These are phyloP conservation scores for Flaveria ramosissima DNA, from an alignment of 129 eudicot genomes.

Conservation along the genomic window DNA sequence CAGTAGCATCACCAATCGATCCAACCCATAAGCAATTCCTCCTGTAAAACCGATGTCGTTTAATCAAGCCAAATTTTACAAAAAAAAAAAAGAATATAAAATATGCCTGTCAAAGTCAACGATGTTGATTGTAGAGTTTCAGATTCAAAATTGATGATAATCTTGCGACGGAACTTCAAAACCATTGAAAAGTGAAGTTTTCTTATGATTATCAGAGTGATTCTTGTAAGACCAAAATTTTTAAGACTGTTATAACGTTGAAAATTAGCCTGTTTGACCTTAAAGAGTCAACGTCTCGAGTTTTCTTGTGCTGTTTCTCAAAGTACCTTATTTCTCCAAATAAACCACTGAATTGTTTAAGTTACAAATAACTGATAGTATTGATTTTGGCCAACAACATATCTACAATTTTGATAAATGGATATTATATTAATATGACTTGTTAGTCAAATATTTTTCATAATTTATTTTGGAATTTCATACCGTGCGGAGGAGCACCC, in stretches of 20 bases:
- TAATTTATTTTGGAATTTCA: neutral
- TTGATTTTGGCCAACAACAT: neutral
- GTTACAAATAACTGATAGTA: neutral
- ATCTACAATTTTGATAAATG: neutral
- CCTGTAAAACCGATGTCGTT: slow-evolving; percentile 44
- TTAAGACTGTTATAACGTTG: neutral
- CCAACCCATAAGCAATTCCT: slow-evolving; percentile 96
- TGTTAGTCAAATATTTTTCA: neutral
- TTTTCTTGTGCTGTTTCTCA: neutral
- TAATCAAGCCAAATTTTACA: neutral
- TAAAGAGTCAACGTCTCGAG: neutral
- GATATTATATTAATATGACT: neutral
- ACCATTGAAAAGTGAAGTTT: slow-evolving; percentile 3
- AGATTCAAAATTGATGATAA: neutral
- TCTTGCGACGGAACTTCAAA: neutral
- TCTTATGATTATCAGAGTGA: neutral
- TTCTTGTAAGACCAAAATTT: neutral
- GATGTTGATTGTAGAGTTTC: neutral
- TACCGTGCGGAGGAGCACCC: slow-evolving; percentile 99
- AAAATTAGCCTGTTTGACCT: slow-evolving; percentile 5
- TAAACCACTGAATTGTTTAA: neutral
- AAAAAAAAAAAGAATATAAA: neutral
- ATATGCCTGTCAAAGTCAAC: slow-evolving; percentile 13
- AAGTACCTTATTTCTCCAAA: neutral
- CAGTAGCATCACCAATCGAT: slow-evolving; percentile 87